Conservation (phyloP, 2,329 filamentous ascomycete species). For the Hymenoscyphus infarciens region DNA sequence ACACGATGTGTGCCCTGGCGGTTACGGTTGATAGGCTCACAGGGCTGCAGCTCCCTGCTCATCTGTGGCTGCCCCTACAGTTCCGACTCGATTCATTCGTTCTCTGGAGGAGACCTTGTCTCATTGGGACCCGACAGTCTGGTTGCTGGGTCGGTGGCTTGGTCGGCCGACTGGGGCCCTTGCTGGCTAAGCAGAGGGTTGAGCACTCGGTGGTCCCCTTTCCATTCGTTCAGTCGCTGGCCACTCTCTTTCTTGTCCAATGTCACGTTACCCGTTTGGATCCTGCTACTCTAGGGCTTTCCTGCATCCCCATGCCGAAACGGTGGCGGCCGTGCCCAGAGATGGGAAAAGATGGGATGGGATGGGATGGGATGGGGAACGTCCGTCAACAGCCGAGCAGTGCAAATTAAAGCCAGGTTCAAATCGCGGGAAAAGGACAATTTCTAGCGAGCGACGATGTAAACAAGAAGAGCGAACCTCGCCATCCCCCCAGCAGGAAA, state of each 20-base stretch:
- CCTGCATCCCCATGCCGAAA: not conserved
- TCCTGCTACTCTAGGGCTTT: not conserved
- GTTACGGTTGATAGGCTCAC: slow-evolving; percentile 12
- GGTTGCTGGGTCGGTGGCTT: slow-evolving; percentile 5
- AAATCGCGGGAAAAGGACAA: no score
- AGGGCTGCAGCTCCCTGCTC: not conserved
- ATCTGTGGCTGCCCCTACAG: not conserved
- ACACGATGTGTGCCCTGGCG: slow-evolving; percentile 11
- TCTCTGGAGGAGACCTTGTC: not conserved
- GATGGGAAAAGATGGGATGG: not conserved
- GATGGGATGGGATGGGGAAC: not conserved
- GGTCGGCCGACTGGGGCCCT: not conserved
- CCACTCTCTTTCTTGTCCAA: not conserved
- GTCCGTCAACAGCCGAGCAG: not conserved
- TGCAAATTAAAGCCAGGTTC: no score
- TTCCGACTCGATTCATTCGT: slow-evolving; percentile 1
- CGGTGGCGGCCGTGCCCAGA: not conserved
- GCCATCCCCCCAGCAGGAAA: no score
- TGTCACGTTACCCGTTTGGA: not conserved
- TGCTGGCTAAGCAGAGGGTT: not conserved
- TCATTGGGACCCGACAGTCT: slow-evolving; percentile 3
- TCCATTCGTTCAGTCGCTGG: not conserved
- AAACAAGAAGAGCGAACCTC: not conserved
- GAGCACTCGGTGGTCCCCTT: not conserved
- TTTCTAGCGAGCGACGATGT: not conserved